Base-by-base conservation (phyloP, 495 filamentous ascomycete genomes). In the Ascobolus immersus region DNA sequence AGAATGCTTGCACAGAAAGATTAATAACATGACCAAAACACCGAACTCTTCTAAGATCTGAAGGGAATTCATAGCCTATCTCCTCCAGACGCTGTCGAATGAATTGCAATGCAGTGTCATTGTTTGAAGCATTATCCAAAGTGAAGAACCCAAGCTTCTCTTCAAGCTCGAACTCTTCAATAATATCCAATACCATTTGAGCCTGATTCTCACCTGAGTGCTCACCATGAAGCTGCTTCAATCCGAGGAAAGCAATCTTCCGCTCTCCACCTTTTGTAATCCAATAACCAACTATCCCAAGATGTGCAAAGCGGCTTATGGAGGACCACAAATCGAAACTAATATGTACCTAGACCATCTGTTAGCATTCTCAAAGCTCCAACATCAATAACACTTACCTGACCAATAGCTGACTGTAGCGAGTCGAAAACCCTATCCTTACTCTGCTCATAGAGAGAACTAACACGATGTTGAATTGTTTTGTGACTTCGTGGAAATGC, bases 61-160 rank as follows among this genome's bases (percentile, higher is more conserved):
- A 37, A 12, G 28, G 19, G 13, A 35, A 5, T 14, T 7, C 6
- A 24, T 29, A 12, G 12, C n/a, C 18, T 15, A 9, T 17, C 28
- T n/a, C n/a, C n/a, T 7, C 13, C 12, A 35, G 20, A 10, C 30
- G 14, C 13, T 11, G 18, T 24, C 23, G 19, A 8, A 38, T 34
- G 8, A n/a, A n/a, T 1, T 28, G 10, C 9, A 45, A 15, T 3
- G 35, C 21, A 3, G 37, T 40, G 26, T 40, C 28, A 32, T 44
- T 44, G 25, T 39, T 44, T 1, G 12, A 23, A 2, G 28, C 28
- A 30, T 49, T 50, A 32, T 46, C 39, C 6, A 41, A 21, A 8
- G 20, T 39, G 25, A 44, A 44, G 21, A 33, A 47, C 2, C 37
- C 35, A 14, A 44, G 17, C 3, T 13, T 30, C 0, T 37, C 17